Percentiles rank a stretch among this genome's conserved stretches.
Evolutionary conservation across 2,329 filamentous ascomycete species (phyloP).

Genomic region (Teratosphaeriaceae sp.): DNA sequence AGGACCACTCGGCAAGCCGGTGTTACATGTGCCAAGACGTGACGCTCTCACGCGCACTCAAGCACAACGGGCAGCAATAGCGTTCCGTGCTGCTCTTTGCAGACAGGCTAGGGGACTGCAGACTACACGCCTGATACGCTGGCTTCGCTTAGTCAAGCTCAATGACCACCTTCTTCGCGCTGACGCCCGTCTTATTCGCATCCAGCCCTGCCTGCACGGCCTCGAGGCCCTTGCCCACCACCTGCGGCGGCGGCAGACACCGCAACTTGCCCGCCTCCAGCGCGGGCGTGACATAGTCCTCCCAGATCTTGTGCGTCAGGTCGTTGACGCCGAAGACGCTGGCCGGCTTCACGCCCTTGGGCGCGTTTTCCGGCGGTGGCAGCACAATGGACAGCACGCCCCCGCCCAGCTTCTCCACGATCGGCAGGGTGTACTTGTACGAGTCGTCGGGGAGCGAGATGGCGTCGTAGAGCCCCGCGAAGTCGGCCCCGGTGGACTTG

Average conservation of each 20-base stretch:
- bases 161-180: constrained; percentile 29
- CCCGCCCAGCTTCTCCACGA: constrained; percentile 25
- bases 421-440: constrained; percentile 17
- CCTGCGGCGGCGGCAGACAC: constrained; percentile 29
- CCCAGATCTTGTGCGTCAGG: constrained; percentile 23
- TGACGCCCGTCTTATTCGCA: constrained; percentile 26
- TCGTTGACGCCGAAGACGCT: constrained; percentile 23
- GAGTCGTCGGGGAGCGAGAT: constrained; percentile 20
- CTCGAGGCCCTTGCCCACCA: constrained; percentile 34
- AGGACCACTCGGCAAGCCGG: too few relatives aligned
- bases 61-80: too few relatives aligned
- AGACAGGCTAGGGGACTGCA: too few relatives aligned
- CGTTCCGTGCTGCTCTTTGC: too few relatives aligned
- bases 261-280: constrained; percentile 28
- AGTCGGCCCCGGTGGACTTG: constrained; percentile 32
- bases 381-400: constrained; percentile 16
- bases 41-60: too few relatives aligned
- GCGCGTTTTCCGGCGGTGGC: constrained; percentile 17
- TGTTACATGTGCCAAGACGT: too few relatives aligned
- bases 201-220: constrained; percentile 26
- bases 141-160: constrained; percentile 22
- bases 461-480: constrained; percentile 37
- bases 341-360: constrained; percentile 21
- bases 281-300: constrained; percentile 25
- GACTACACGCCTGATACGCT: too few relatives aligned